Conservation (phyloP, 2,329 filamentous ascomycete species). For the Thielaviopsis ethacetica region DNA sequence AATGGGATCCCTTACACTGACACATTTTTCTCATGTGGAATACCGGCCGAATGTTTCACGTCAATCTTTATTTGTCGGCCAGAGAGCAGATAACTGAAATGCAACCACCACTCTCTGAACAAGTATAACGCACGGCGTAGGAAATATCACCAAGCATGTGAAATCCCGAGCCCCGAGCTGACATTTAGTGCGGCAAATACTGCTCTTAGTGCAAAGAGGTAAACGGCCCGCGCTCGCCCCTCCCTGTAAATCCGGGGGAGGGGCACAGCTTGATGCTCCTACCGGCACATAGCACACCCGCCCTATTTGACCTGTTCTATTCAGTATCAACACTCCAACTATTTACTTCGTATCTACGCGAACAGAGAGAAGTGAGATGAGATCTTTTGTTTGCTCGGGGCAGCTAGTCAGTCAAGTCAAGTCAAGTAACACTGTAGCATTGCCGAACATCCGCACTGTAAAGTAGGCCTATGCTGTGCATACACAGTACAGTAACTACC, state of each 20-base stretch:
- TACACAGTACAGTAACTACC: too few relatives aligned
- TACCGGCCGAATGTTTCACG: neutral
- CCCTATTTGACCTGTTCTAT: too few relatives aligned
- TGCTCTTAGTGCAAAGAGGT: neutral
- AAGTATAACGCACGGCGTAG: too few relatives aligned
- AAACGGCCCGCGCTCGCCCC: neutral
- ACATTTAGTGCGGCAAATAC: neutral
- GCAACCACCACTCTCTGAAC: too few relatives aligned
- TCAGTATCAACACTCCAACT: too few relatives aligned
- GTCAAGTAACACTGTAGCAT: neutral
- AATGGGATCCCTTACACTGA: neutral
- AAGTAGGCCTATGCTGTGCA: neutral
- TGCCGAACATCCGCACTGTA: neutral
- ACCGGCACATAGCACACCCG: neutral
- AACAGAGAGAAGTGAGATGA: neutral
- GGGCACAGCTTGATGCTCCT: neutral
- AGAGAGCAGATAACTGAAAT: neutral
- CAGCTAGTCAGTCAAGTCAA: too few relatives aligned
- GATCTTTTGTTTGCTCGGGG: too few relatives aligned
- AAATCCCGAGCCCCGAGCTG: neutral
- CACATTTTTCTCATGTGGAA: neutral
- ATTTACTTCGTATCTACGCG: neutral
- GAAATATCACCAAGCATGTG: too few relatives aligned
- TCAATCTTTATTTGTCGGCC: neutral
- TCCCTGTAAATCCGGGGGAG: neutral